A percentile compares a stretch with the other conserved stretches of the same genome.
These are phyloP conservation scores for Polychytrium aggregatum DNA, from an alignment of 192 early-diverging fungal genomes.

Conservation along the genomic window DNA sequence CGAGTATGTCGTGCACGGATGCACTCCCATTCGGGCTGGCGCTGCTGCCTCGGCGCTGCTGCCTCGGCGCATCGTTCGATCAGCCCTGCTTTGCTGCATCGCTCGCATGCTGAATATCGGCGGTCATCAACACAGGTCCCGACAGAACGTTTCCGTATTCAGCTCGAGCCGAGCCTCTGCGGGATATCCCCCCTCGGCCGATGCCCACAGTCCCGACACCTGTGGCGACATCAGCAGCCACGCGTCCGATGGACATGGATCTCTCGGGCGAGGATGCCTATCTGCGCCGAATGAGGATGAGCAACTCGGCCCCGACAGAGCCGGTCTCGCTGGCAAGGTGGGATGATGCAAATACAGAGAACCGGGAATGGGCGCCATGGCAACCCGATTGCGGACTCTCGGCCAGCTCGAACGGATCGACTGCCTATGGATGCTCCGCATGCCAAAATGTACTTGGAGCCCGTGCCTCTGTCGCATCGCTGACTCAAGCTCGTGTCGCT, in stretches of 20 bases:
- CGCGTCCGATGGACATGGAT: constrained; percentile 23
- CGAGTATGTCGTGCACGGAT: background rate
- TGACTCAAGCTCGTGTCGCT: no score
- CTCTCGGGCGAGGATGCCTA: constrained; percentile 61
- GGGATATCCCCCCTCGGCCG: constrained; percentile 3
- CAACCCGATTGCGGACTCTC: background rate
- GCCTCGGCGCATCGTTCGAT: no score
- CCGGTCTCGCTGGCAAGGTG: no score
- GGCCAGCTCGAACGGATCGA: background rate
- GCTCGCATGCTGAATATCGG: no score
- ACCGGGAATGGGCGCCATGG: background rate
- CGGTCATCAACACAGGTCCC: background rate
- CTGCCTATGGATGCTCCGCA: no score
- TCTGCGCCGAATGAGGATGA: constrained; percentile 40
- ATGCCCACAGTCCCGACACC: constrained; percentile 3
- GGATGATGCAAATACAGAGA: constrained; percentile 6
- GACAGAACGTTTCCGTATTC: background rate
- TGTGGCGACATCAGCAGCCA: constrained; percentile 5
- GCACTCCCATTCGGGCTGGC: no score
- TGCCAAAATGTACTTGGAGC: no score
- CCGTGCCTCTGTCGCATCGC: no score
- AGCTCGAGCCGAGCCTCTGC: background rate
- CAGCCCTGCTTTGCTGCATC: no score
- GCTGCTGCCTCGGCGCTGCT: no score
- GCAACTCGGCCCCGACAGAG: constrained; percentile 9